Evolutionary conservation across 1,284 basidiomycete species (phyloP), one percentile per base, ranked within the genome.

Genomic region (Somion occarium): DNA sequence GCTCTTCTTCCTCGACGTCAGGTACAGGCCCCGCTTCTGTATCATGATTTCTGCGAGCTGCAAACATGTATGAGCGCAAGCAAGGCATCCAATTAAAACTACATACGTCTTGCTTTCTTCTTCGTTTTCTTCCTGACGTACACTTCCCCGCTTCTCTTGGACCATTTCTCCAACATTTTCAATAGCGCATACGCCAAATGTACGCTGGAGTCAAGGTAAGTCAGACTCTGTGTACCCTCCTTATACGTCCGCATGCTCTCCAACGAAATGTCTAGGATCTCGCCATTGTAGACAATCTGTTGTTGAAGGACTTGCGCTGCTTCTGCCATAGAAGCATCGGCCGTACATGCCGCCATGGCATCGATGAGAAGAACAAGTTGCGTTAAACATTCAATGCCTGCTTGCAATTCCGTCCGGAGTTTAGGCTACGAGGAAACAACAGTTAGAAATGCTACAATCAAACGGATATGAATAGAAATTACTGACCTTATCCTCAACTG

Each of bases 261-360:
- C 38, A 93, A 72, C 0, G 92, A 80, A 20, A 93, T 82, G 61
- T 97, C 93, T 44, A 98, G 81, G 15, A 94, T 85, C 57, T 95
- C 91, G 30, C 91, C 92, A 61, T 94, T 93, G 71, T 97, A 98
- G 61, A 97, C 87, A 38, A 98, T 72, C 66, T 95, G 91, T 59
- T 93, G 83, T 61, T 93, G 90, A 2, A 98, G 73, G 12, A 86
- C 73, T 52, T 83, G 82, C 34, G 93, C 89, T 3, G 86, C 85
- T 41, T 95, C 89, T 30, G 74, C 69, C 53, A 92, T 75, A 3
- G 76, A 76, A n/a, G 80, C 69, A 49, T 85, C 84, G 37, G 59
- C 56, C 30, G 68, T 64, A 18, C 57, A 38, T 19, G 51, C 58
- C 3, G 71, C 57, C 75, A 88, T 82, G 11, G 67, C 68, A 60